These are phyloP conservation scores for Microthlaspi erraticum DNA, from an alignment of 345 rosid genomes.

Conservation along the genomic window DNA sequence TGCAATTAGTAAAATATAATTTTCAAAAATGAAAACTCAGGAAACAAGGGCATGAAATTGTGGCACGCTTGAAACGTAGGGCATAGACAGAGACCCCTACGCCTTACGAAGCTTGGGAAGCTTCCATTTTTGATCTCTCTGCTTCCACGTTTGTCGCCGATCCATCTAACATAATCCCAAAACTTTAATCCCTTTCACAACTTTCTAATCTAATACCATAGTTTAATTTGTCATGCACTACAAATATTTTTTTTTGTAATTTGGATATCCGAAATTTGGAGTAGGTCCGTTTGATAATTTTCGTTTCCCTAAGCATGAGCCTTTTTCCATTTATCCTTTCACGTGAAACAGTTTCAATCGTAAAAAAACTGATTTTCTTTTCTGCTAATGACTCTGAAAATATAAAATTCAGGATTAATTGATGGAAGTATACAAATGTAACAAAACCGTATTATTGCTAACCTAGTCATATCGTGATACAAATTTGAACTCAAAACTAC, in stretches of 20 bases:
- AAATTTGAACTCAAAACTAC: too few species aligned
- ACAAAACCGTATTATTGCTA: too few species aligned
- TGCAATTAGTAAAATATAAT: neutral
- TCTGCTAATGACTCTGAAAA: too few species aligned
- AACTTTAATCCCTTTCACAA: constrained; percentile 9
- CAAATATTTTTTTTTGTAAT: neutral
- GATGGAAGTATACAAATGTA: too few species aligned
- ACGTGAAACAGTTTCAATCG: too few species aligned
- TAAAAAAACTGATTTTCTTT: too few species aligned
- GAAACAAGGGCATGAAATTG: constrained; percentile 47
- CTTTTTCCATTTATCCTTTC: too few species aligned
- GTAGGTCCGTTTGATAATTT: neutral
- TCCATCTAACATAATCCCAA: constrained; percentile 35
- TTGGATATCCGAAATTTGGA: neutral
- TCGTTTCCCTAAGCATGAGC: too few species aligned
- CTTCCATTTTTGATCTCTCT: constrained; percentile 23
- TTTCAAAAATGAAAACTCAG: constrained; percentile 14
- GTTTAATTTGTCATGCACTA: neutral
- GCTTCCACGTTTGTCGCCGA: constrained; percentile 43
- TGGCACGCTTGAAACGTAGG: constrained; percentile 42
- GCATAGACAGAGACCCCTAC: constrained; percentile 21
- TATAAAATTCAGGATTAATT: too few species aligned
- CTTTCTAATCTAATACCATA: constrained; percentile 11
- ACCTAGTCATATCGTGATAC: too few species aligned
- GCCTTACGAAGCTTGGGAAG: constrained; percentile 31